Evolutionary conservation across 176 grass and related monocot species (phyloP).

Genomic region (Oryza meridionalis): DNA sequence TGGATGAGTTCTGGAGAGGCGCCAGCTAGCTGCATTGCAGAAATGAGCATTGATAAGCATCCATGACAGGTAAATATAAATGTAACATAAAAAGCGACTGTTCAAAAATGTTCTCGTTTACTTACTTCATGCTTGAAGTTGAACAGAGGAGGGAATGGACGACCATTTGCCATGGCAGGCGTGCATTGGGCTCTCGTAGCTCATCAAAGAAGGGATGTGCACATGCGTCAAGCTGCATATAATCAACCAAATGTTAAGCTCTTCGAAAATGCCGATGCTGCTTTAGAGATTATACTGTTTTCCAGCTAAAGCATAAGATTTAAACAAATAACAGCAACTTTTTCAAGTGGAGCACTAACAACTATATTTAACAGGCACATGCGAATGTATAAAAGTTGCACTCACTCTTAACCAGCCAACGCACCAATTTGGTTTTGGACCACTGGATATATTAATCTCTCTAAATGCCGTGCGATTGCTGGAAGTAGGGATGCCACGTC

Average conservation of each 20-base stretch:
- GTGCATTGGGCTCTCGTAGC: conserved; percentile 72
- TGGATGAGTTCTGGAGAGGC: conserved; percentile 70
- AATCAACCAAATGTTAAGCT: conserved; percentile 35
- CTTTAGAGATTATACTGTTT: conserved; percentile 17
- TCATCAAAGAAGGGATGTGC: conserved; percentile 95
- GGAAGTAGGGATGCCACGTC: too few species aligned
- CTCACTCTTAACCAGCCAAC: conserved; percentile 34
- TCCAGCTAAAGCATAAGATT: conserved; percentile 32
- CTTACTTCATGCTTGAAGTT: conserved; percentile 96
- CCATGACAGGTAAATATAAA: background rate
- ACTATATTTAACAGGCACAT: conserved; percentile 47
- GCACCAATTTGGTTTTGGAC: conserved; percentile 41
- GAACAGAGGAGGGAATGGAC: conserved; percentile 80
- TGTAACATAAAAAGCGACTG: background rate
- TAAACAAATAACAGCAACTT: conserved; percentile 19
- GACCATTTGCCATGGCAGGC: conserved; percentile 66
- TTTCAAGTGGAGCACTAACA: conserved; percentile 39
- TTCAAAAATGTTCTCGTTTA: background rate
- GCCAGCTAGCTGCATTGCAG: conserved; percentile 51
- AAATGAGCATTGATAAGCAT: conserved; percentile 39
- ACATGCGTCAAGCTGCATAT: conserved; percentile 91
- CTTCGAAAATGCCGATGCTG: background rate
- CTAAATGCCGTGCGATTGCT: too few species aligned
- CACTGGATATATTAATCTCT: background rate
- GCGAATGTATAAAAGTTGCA: conserved; percentile 42